Conservation (phyloP, 768 basidiomycete species). For the Boletus speciosus region DNA sequence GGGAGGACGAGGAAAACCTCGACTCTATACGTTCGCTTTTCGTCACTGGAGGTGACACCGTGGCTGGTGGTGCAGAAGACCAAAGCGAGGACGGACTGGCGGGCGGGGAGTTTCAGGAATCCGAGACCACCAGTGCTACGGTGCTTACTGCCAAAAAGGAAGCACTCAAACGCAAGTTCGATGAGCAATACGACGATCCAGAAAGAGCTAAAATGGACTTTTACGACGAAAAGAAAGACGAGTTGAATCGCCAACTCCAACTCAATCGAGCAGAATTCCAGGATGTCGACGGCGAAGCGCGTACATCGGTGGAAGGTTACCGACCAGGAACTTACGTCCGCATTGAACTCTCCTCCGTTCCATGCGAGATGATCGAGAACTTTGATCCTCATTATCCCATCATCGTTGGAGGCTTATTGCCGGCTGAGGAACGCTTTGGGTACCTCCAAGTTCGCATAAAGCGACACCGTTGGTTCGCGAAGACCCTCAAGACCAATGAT, state of each 20-base stretch:
- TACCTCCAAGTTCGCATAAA: conserved; percentile 95
- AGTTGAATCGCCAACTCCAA: conserved; percentile 79
- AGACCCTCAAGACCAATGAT: conserved; percentile 94
- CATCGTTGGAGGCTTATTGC: conserved; percentile 85
- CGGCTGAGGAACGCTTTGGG: conserved; percentile 89
- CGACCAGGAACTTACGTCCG: conserved; percentile 91
- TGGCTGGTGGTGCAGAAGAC: conserved; percentile 36
- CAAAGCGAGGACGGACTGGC: conserved; percentile 40
- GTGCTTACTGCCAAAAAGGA: conserved; percentile 85
- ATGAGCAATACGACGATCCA: conserved; percentile 94
- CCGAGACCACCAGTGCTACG: conserved; percentile 40
- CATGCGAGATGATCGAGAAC: conserved; percentile 88
- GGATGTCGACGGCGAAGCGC: conserved; percentile 68
- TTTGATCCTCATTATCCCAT: conserved; percentile 92
- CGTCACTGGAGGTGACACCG: conserved; percentile 66
- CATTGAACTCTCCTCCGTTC: conserved; percentile 79
- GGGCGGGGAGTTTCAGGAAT: conserved; percentile 29
- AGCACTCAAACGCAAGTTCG: conserved; percentile 89
- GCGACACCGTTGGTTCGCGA: conserved; percentile 89
- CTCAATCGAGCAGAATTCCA: conserved; percentile 86
- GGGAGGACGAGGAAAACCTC: conserved; percentile 83
- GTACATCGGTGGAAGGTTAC: conserved; percentile 85
- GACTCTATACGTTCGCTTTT: conserved; percentile 86
- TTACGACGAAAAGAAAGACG: conserved; percentile 88
- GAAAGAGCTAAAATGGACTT: conserved; percentile 78